Conservation (phyloP, 2,329 filamentous ascomycete genomes). For the Calonectria pseudoturangicola region DNA sequence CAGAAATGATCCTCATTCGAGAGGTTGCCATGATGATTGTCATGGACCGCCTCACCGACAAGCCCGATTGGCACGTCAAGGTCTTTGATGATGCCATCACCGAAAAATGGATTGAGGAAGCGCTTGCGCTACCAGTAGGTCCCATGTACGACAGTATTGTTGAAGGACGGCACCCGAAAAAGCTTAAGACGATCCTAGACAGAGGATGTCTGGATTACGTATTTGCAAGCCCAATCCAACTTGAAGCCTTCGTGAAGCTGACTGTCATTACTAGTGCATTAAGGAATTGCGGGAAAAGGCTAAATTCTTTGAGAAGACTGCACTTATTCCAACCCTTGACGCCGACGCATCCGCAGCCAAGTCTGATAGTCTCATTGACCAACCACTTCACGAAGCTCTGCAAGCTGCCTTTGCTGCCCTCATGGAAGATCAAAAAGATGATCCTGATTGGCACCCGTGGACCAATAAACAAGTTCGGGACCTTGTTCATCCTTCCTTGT, state of each 20-base stretch:
- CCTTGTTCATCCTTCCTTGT: constrained; percentile 46
- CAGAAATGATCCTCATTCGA: constrained; percentile 48
- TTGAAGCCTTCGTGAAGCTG: background rate
- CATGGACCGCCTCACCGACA: constrained; percentile 61
- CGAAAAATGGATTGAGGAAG: constrained; percentile 48
- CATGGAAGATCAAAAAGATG: constrained; percentile 40
- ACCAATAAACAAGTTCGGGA: constrained; percentile 33
- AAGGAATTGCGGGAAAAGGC: constrained; percentile 69
- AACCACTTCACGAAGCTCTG: constrained; percentile 36
- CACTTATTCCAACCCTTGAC: constrained; percentile 59
- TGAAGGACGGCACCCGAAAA: background rate
- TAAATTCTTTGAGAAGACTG: constrained; percentile 59
- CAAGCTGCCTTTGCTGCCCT: constrained; percentile 45
- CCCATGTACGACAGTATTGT: constrained; percentile 37
- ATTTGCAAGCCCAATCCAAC: background rate
- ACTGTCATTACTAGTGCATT: constrained; percentile 44
- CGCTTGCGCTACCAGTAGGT: constrained; percentile 36
- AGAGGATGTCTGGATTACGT: constrained; percentile 44
- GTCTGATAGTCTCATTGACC: constrained; percentile 46
- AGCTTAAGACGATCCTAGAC: constrained; percentile 40
- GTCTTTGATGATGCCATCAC: constrained; percentile 50
- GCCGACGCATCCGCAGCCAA: constrained; percentile 47
- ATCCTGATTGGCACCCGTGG: constrained; percentile 46
- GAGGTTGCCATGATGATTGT: constrained; percentile 60
- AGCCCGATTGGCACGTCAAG: constrained; percentile 59